Conservation (phyloP, 208 protist genomes). For the Trichomonas gallinae region DNA sequence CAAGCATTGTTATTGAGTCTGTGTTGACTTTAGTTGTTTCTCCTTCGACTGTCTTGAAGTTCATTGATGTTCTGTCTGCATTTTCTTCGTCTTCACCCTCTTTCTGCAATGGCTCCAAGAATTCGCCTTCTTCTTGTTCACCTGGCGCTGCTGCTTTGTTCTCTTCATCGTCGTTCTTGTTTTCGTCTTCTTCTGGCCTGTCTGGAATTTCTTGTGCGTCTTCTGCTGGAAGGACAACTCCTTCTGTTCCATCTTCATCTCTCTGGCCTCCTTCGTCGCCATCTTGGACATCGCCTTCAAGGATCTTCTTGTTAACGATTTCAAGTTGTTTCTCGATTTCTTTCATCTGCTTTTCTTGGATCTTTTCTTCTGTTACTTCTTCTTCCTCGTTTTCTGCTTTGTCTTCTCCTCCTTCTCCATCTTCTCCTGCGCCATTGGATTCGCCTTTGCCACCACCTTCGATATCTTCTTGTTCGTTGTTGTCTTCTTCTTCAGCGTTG, state of each 20-base stretch:
- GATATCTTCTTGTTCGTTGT: conserved; percentile 37
- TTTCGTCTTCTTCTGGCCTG: not conserved
- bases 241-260: not conserved
- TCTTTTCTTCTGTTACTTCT: conserved; percentile 34
- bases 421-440: conserved; percentile 42
- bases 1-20: no score
- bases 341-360: conserved; percentile 29
- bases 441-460: conserved; percentile 25
- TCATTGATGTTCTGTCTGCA: not conserved
- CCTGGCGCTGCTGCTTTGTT: conserved; percentile 12
- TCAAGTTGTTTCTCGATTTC: conserved; percentile 23
- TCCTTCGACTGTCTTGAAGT: not conserved
- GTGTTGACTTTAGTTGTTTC: not conserved
- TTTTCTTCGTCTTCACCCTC: conserved; percentile 31
- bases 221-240: not conserved
- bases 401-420: not conserved
- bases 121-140: conserved; percentile 30
- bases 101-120: not conserved
- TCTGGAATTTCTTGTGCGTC: not conserved
- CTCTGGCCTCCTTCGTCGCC: not conserved
- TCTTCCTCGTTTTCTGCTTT: conserved; percentile 34
- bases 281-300: not conserved
- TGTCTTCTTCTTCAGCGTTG: conserved; percentile 38
- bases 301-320: not conserved
- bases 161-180: conserved; percentile 27